Percentiles rank a stretch among this genome's conserved stretches.
Evolutionary conservation across 805 yeast species (phyloP).

Genomic region (Metschnikowia bowlesiae): DNA sequence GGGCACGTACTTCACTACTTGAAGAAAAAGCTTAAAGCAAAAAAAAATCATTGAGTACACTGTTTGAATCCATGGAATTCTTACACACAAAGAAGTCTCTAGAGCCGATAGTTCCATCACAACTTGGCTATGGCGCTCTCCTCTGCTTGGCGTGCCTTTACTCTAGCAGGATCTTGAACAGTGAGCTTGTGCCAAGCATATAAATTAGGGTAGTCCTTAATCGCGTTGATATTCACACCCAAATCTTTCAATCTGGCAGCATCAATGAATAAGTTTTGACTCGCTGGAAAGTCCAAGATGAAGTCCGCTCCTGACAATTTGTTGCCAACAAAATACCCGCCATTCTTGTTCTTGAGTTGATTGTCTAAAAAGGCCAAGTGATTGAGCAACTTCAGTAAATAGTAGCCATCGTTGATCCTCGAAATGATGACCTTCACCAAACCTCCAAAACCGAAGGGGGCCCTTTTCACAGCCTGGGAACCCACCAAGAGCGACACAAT

Average conservation of each 20-base stretch:
- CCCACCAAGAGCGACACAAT: conserved; percentile 23
- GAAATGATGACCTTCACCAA: conserved; percentile 21
- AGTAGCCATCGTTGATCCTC: conserved; percentile 25
- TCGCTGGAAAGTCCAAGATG: conserved; percentile 33
- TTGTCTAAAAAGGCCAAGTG: conserved; percentile 28
- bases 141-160: conserved; percentile 6
- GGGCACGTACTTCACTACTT: neutral
- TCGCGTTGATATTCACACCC: conserved; percentile 8
- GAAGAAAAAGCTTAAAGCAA: too few species aligned
- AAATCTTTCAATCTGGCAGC: conserved; percentile 5
- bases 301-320: conserved; percentile 37
- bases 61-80: too few species aligned
- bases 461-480: conserved; percentile 20
- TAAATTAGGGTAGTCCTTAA: conserved; percentile 13
- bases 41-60: too few species aligned
- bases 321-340: conserved; percentile 36
- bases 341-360: conserved; percentile 26
- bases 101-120: neutral
- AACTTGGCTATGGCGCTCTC: conserved; percentile 6
- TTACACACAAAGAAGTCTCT: too few species aligned
- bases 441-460: conserved; percentile 25
- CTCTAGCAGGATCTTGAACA: conserved; percentile 9
- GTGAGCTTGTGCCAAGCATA: conserved; percentile 18
- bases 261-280: conserved; percentile 15
- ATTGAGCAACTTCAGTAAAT: conserved; percentile 20